phyloP scores from a whole-genome alignment of 2,329 filamentous ascomycete genomes.

The Colletotrichum paranaense region DNA sequence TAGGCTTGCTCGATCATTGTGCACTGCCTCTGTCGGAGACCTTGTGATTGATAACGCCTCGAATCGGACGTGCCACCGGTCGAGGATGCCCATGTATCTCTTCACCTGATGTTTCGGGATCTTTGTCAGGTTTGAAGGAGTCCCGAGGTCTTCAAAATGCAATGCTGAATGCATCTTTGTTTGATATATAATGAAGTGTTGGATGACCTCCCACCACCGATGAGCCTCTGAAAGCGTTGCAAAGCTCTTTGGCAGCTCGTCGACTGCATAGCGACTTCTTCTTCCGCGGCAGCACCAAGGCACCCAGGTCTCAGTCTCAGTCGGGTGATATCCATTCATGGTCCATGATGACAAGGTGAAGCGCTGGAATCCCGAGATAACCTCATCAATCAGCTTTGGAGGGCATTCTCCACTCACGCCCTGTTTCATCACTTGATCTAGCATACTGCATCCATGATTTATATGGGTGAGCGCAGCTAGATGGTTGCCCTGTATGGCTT shows the following conservation, averaged over 20 bases:
- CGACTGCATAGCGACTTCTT: conserved; percentile 19
- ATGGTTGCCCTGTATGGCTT: conserved; percentile 51
- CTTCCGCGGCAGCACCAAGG: conserved; percentile 29
- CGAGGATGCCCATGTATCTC: conserved; percentile 34
- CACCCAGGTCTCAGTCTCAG: conserved; percentile 6
- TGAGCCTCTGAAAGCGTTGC: not conserved
- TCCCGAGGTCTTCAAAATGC: conserved; percentile 32
- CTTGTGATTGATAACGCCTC: not conserved
- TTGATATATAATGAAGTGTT: conserved; percentile 21
- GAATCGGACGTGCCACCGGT: not conserved
- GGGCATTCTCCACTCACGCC: conserved; percentile 9
- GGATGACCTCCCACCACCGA: conserved; percentile 20
- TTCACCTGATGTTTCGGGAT: not conserved
- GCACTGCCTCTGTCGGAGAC: not conserved
- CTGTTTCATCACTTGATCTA: conserved; percentile 5
- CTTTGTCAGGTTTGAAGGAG: not conserved
- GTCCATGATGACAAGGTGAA: conserved; percentile 21
- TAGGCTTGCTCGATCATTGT: not conserved
- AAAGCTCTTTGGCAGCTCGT: conserved; percentile 18
- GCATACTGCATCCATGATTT: conserved; percentile 44
- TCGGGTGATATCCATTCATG: conserved; percentile 5
- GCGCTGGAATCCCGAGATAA: conserved; percentile 13
- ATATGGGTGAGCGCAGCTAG: conserved; percentile 52
- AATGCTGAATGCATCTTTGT: conserved; percentile 4
- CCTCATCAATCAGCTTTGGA: conserved; percentile 10